phyloP scores from a whole-genome alignment of 177 flowering plant genomes.

The Vitis hybrid region DNA sequence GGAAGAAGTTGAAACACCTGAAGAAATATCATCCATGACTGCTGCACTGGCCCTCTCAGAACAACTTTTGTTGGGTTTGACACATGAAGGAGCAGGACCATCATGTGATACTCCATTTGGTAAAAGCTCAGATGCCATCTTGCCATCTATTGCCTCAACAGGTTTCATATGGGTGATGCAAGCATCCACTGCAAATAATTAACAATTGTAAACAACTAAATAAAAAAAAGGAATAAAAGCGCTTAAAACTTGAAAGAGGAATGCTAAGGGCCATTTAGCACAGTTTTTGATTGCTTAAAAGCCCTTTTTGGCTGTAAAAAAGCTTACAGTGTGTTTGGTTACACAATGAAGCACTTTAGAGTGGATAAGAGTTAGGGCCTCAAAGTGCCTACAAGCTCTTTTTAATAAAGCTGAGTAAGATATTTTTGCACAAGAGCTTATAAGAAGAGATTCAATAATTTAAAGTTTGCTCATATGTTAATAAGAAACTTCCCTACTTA shows the following conservation, averaged over 20 bases:
- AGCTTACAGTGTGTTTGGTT: too few relatives aligned
- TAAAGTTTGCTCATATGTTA: too few relatives aligned
- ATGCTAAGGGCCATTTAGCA: not conserved
- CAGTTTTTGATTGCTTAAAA: too few relatives aligned
- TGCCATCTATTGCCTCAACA: conserved; percentile 19
- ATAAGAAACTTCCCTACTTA: too few relatives aligned
- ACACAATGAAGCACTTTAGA: too few relatives aligned
- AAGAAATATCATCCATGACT: conserved; percentile 19
- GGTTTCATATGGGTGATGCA: conserved; percentile 15
- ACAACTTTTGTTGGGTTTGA: conserved; percentile 20
- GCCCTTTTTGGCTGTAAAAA: too few relatives aligned
- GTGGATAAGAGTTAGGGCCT: too few relatives aligned
- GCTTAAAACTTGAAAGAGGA: not conserved
- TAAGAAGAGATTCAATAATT: too few relatives aligned
- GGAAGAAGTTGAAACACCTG: conserved; percentile 25
- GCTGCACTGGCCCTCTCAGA: conserved; percentile 27
- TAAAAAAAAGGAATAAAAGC: not conserved
- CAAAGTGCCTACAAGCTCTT: too few relatives aligned
- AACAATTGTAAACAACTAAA: conserved; percentile 1
- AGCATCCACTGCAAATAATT: conserved; percentile 23
- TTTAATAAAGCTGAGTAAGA: too few relatives aligned
- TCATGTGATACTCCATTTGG: conserved; percentile 18
- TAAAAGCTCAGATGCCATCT: conserved; percentile 13
- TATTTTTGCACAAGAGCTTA: too few relatives aligned
- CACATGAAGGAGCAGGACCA: conserved; percentile 19